A percentile compares a stretch with the other conserved stretches of the same genome.
phyloP scores from a whole-genome alignment of 2,329 filamentous ascomycete genomes.

The Aureobasidium leucospermi region DNA sequence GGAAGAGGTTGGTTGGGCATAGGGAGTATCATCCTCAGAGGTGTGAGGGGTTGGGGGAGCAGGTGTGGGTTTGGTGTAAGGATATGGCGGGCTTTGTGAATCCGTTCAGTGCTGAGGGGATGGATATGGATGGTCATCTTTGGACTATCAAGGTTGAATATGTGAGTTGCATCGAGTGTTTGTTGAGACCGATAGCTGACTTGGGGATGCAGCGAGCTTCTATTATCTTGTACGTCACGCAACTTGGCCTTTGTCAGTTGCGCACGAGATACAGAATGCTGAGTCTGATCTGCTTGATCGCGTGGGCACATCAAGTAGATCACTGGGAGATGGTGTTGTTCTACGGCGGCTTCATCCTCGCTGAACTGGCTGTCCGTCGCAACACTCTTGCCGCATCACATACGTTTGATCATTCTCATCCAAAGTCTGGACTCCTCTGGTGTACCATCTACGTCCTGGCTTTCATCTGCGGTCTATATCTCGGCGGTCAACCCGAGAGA shows the following conservation, averaged over 20 bases:
- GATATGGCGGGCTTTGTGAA: slow-evolving; percentile 30
- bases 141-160: slow-evolving; percentile 45
- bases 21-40: slow-evolving; percentile 11
- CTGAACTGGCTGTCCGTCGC: slow-evolving; percentile 42
- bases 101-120: background rate
- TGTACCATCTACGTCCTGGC: background rate
- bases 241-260: slow-evolving; percentile 33
- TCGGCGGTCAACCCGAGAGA: background rate
- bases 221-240: slow-evolving; percentile 48
- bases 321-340: slow-evolving; percentile 52
- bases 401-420: background rate
- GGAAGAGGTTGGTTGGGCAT: slow-evolving; percentile 1
- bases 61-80: slow-evolving; percentile 22
- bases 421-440: background rate
- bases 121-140: slow-evolving; percentile 41
- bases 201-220: slow-evolving; percentile 33
- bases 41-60: slow-evolving; percentile 8
- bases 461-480: background rate
- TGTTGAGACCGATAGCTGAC: slow-evolving; percentile 51
- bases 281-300: slow-evolving; percentile 36
- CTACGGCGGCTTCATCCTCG: slow-evolving; percentile 46
- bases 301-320: slow-evolving; percentile 41
- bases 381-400: slow-evolving; percentile 46
- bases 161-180: background rate
- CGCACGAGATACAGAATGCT: slow-evolving; percentile 29